Conservation (phyloP, 1,284 basidiomycete species). For the Fomitopsis pinicola region DNA sequence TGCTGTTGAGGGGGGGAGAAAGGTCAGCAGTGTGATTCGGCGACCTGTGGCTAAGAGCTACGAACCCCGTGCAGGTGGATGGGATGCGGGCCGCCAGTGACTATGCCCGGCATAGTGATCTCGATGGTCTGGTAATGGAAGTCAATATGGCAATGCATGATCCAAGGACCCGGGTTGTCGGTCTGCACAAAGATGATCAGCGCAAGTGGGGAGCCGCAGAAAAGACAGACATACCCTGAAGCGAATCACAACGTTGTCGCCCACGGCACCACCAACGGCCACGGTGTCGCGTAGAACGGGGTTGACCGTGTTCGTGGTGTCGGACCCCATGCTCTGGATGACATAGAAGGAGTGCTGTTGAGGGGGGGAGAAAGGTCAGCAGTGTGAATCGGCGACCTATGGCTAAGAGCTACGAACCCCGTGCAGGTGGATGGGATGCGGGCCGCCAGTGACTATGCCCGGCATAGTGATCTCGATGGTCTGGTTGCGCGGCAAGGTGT, state of each 20-base stretch:
- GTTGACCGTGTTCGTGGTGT: conserved; percentile 34
- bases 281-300: conserved; percentile 29
- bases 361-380: neutral
- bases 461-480: conserved; percentile 33
- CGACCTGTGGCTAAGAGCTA: neutral
- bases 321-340: conserved; percentile 20
- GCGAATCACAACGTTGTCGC: conserved; percentile 26
- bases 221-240: conserved; percentile 16
- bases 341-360: conserved; percentile 23
- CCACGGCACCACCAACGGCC: conserved; percentile 14
- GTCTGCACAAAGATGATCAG: conserved; percentile 8
- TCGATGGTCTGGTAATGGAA: conserved; percentile 30
- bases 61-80: conserved; percentile 38
- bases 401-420: conserved; percentile 23
- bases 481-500: conserved; percentile 24
- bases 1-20: conserved; percentile 12
- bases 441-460: conserved; percentile 17
- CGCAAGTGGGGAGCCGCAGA: too few relatives aligned
- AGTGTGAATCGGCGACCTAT: neutral
- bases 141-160: conserved; percentile 23
- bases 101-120: conserved; percentile 28
- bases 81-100: conserved; percentile 28
- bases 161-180: conserved; percentile 22
- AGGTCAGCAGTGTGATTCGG: neutral
- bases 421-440: conserved; percentile 38